Evolutionary conservation across 768 basidiomycete species (phyloP).

Genomic region (Porpolomopsis calyptriformis): DNA sequence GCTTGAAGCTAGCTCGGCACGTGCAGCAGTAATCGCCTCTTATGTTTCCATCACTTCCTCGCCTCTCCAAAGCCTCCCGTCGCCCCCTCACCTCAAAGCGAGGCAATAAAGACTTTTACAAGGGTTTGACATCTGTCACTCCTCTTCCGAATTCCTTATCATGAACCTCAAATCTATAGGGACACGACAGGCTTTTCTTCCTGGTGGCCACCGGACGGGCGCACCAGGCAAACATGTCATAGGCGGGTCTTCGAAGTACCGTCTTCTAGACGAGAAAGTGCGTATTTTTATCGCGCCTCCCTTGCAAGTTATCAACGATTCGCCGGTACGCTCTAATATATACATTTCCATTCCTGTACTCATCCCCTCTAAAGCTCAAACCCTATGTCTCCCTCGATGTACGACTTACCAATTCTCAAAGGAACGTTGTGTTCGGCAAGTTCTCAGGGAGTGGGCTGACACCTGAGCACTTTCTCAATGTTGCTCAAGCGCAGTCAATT

Average conservation of each 20-base stretch:
- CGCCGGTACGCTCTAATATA: conserved; percentile 35
- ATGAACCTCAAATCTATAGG: no score
- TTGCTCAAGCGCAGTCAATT: conserved; percentile 19
- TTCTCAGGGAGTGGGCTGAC: conserved; percentile 33
- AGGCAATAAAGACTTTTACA: conserved; percentile 95
- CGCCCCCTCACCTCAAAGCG: conserved; percentile 74
- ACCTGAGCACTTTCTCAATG: conserved; percentile 32
- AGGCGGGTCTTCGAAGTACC: conserved; percentile 68
- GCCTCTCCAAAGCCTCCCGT: conserved; percentile 76
- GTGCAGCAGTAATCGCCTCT: neutral
- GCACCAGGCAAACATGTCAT: conserved; percentile 81
- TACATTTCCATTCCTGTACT: neutral
- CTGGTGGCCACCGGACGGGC: conserved; percentile 78
- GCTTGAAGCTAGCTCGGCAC: no score
- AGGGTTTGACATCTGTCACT: conserved; percentile 42
- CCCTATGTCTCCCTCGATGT: conserved; percentile 52
- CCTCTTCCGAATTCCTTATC: neutral
- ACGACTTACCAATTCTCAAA: conserved; percentile 26
- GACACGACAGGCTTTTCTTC: conserved; percentile 72
- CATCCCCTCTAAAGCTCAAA: conserved; percentile 38
- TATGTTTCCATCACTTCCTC: conserved; percentile 63
- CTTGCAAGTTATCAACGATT: conserved; percentile 46
- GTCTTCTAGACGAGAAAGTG: conserved; percentile 73
- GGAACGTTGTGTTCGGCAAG: conserved; percentile 28
- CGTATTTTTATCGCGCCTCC: conserved; percentile 77